phyloP scores from a whole-genome alignment of 2,329 filamentous ascomycete species.

The Fusarium penzigii region DNA sequence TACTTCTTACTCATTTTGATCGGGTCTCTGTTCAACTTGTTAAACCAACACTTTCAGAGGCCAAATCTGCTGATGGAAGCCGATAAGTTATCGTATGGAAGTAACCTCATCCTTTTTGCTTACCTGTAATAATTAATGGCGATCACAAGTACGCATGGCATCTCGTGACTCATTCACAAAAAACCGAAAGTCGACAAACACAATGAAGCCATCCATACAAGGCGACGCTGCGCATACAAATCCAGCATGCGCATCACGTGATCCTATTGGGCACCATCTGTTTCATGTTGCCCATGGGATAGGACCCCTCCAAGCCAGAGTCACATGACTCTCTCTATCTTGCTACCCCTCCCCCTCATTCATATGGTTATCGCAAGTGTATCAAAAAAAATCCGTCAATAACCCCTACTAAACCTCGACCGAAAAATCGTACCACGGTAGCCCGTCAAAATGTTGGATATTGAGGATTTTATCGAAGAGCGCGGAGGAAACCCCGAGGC shows the following conservation, averaged over 20 bases:
- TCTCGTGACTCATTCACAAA: conserved; percentile 3
- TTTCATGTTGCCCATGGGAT: background rate
- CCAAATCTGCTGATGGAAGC: too few species aligned
- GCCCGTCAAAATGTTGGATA: conserved; percentile 64
- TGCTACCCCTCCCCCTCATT: conserved; percentile 31
- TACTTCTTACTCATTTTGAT: too few species aligned
- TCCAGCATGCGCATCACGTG: background rate
- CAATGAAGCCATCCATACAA: too few species aligned
- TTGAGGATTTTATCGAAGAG: conserved; percentile 78
- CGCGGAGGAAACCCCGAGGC: conserved; percentile 88
- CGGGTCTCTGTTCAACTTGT: too few species aligned
- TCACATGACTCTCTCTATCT: conserved; percentile 22
- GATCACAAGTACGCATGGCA: too few species aligned
- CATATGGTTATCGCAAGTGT: conserved; percentile 22
- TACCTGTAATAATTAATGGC: too few species aligned
- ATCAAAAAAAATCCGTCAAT: conserved; percentile 25
- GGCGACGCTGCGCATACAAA: too few species aligned
- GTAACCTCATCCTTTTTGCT: too few species aligned
- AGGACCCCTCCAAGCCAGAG: conserved; percentile 15
- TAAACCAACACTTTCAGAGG: too few species aligned
- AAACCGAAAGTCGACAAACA: too few species aligned
- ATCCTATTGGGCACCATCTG: background rate
- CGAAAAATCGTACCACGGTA: conserved; percentile 17
- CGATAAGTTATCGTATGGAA: too few species aligned
- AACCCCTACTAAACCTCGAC: conserved; percentile 13